Conservation (phyloP, 2,329 filamentous ascomycete genomes). For the Aspergillus quadricinctus region DNA sequence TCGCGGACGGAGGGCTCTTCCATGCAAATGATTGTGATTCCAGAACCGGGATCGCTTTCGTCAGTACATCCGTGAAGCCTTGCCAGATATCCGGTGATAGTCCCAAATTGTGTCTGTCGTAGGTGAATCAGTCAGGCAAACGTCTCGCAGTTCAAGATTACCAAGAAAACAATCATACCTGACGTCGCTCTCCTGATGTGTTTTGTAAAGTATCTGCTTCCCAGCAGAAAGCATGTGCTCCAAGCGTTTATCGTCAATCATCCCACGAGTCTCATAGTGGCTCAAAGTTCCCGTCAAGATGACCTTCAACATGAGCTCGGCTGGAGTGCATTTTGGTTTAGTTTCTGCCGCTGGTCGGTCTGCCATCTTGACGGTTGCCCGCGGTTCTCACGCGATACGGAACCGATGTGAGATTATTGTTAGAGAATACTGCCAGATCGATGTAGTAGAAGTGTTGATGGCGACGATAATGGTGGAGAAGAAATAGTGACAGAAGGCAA, state of each 20-base stretch:
- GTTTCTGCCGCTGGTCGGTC: constrained; percentile 23
- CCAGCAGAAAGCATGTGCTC: constrained; percentile 55
- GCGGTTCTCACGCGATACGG: neutral
- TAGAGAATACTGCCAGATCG: neutral
- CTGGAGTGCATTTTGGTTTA: constrained; percentile 41
- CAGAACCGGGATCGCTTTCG: constrained; percentile 57
- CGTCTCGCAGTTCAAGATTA: neutral
- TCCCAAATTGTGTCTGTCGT: constrained; percentile 52
- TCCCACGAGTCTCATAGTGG: constrained; percentile 57
- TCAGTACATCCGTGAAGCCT: constrained; percentile 54
- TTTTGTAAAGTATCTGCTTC: constrained; percentile 57
- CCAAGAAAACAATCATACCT: constrained; percentile 36
- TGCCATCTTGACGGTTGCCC: constrained; percentile 25
- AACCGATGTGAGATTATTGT: neutral
- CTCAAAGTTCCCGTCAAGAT: constrained; percentile 47
- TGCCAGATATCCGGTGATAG: constrained; percentile 56
- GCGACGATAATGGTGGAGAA: constrained; percentile 9
- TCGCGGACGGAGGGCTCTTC: constrained; percentile 52
- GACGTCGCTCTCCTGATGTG: constrained; percentile 52
- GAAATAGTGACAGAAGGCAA: constrained; percentile 11
- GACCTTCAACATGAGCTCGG: constrained; percentile 46
- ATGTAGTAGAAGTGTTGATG: neutral
- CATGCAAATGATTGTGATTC: constrained; percentile 59
- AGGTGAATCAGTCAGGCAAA: constrained; percentile 5
- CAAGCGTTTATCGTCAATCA: constrained; percentile 56